phyloP scores from a whole-genome alignment of 768 basidiomycete species.

The Rhizopogon roseolus region DNA sequence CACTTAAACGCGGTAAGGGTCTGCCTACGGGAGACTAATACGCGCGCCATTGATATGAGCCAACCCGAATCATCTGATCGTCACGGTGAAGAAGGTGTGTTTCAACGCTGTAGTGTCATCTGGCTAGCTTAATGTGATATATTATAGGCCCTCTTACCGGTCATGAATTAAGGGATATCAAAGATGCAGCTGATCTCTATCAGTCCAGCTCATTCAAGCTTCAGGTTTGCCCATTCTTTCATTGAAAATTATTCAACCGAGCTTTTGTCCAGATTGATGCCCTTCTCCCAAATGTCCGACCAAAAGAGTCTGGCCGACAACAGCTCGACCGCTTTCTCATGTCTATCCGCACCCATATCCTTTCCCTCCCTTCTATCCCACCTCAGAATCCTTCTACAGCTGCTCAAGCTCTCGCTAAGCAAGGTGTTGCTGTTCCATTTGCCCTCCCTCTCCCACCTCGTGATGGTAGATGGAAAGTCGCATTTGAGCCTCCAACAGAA shows the following conservation, averaged over 20 bases:
- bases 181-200: constrained; percentile 71
- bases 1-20: no score
- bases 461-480: constrained; percentile 86
- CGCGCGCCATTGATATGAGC: not conserved
- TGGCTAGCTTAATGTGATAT: not conserved
- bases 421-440: constrained; percentile 62
- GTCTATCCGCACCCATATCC: constrained; percentile 61
- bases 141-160: constrained; percentile 53
- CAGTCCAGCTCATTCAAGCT: constrained; percentile 80
- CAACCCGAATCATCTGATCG: not conserved
- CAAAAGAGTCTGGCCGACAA: constrained; percentile 52
- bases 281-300: constrained; percentile 70
- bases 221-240: constrained; percentile 44
- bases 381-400: constrained; percentile 68
- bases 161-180: constrained; percentile 65
- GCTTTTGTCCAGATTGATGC: constrained; percentile 60
- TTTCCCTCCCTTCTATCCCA: constrained; percentile 48
- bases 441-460: constrained; percentile 64
- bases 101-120: no score
- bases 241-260: not conserved
- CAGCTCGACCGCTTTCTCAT: constrained; percentile 67
- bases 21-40: no score
- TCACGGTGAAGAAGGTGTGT: not conserved
- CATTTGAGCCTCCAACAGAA: constrained; percentile 73
- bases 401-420: constrained; percentile 45